Base-by-base conservation (phyloP, 75 land plant genomes). In the Chamaecyparis obtusa region DNA sequence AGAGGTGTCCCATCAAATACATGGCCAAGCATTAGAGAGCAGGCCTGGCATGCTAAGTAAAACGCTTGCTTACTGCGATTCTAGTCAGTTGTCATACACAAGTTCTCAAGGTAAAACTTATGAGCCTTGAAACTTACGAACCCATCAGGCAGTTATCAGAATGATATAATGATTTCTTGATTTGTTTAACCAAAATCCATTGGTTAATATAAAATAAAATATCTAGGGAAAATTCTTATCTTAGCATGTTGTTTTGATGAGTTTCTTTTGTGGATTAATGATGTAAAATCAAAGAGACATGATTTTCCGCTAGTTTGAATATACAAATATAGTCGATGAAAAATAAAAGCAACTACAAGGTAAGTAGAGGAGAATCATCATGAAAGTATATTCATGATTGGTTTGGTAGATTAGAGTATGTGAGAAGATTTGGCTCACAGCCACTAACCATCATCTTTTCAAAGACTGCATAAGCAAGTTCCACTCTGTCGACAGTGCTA, bases 401-500 rank as follows among this genome's bases (percentile, higher is more conserved):
- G 75, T 89, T 93, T 15, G 95, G 95, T 84, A 94, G 92, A 72
- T 94, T 93, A 8, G 88, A 90, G 87, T 76, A 93, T 35, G 95
- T 94, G 48, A 92, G 90, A 5, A 79, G n/a, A 71, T 94, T 94
- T 19, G 95, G 94, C 75, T 83, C 90, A 89, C 94, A 93, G 3
- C 93, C 93, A 9, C 88, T 90, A 72, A 77, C 88, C 93, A 90
- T 87, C 94, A 95, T 92, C 81, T 89, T 85, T 83, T 91, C 55
- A 83, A 94, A 95, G 14, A 92, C 89, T 72, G 88, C 90, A 90
- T 91, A 94, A 33, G 97, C 97, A 85, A 71, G 75, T n/a, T 95
- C 97, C 30, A 89, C 72, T 55, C 91, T 78, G 11, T 91, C 94
- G 14, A 93, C 87, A 54, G 46, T 69, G 64, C 94, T 89, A 86